Conservation (phyloP, 768 basidiomycete genomes). For the Trametes maxima region DNA sequence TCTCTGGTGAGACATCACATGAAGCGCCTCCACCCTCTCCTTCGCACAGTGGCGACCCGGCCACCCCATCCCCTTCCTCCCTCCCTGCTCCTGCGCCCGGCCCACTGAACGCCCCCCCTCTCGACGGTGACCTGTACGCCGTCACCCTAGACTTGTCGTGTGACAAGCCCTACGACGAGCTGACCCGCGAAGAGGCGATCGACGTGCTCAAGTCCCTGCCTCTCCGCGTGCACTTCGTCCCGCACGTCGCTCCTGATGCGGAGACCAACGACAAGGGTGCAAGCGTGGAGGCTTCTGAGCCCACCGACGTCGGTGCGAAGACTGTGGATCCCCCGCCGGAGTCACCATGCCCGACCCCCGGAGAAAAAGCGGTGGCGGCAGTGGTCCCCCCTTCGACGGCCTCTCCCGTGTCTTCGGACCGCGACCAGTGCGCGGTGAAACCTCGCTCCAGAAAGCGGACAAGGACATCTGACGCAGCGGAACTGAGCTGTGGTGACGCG, state of each 20-base stretch:
- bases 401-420: neutral
- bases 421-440: neutral
- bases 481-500: neutral
- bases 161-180: constrained; percentile 18
- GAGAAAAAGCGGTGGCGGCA: neutral
- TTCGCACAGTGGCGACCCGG: neutral
- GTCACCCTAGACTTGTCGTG: constrained; percentile 5
- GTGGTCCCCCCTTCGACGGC: neutral
- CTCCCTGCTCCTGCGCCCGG: neutral
- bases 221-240: constrained; percentile 10
- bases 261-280: neutral
- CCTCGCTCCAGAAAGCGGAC: constrained; percentile 7
- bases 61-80: neutral
- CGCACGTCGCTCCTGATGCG: neutral
- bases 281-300: neutral
- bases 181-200: constrained; percentile 19
- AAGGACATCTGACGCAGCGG: neutral
- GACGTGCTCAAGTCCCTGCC: constrained; percentile 19
- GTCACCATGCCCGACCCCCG: neutral
- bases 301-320: neutral
- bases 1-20: neutral
- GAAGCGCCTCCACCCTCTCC: neutral
- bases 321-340: neutral
- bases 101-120: neutral
- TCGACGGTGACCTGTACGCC: constrained; percentile 10